Evolutionary conservation across 345 rosid genomes (phyloP), one percentile per base, ranked within the genome.

Genomic region (Acer yangbiense): DNA sequence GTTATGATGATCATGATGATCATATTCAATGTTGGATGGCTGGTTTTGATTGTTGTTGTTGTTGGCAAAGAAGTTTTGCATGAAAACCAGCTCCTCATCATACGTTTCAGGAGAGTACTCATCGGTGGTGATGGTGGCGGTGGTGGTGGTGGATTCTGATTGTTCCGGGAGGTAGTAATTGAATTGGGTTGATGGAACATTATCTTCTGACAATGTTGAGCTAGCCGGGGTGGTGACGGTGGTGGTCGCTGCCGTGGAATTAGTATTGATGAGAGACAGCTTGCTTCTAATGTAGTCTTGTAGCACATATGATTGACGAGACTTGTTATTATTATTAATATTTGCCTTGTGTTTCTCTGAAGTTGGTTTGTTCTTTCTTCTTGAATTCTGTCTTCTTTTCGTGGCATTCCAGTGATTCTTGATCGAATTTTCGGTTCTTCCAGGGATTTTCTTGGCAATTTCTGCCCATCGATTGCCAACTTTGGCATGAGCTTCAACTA

Each of bases 351-450:
- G 75, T 41, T 74, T 76, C 69, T 84, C 69, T 14, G 68, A 43
- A 79, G 84, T 35, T 79, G 85, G 90, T 76, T 88, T 87, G 58
- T 82, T 85, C 82, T 89, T 90, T 68, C 92, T 87, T 82, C 89
- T 88, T 12, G 97, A 91, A 82, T 88, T 87, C 83, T 92, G 97
- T 75, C 93, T 87, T 54, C 99, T 88, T 72, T 87, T 94, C 0
- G 99, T 93, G 2, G 99, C 97, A 58, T 95, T 95, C 98, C 99
- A 94, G 62, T 95, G 99, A 71, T 95, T 95, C 85, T 95, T 95
- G 55, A 95, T 91, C 16, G 98, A 75, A 75, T 95, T 95, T 80
- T 95, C 99, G 9, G 95, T 92, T 71, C 99, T 85, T 75, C 98
- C 97, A 0, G 89, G 95, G 67, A 96, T 91, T 66, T 79, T 73